Conservation (phyloP, 176 grass and related monocot species). For the Dendrocalamus sinicus region DNA sequence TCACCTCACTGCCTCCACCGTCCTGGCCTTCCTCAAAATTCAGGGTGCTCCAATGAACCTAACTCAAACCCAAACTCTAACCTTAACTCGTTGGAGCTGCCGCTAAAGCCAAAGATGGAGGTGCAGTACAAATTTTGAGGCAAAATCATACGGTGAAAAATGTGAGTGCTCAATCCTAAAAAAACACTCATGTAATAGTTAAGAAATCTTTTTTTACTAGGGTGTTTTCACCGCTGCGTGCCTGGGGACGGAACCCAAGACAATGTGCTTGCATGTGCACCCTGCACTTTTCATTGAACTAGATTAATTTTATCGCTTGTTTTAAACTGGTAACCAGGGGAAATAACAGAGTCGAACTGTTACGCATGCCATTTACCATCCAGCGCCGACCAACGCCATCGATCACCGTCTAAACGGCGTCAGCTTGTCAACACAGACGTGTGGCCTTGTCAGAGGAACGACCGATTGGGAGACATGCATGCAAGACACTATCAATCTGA, state of each 20-base stretch:
- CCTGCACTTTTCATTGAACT: neutral
- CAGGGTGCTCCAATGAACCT: no score
- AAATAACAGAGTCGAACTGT: neutral
- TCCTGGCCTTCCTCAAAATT: no score
- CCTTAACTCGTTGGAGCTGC: no score
- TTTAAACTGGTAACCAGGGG: no score
- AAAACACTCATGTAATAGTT: no score
- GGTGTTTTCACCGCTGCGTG: neutral
- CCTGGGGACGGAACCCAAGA: neutral
- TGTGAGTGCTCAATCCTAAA: no score
- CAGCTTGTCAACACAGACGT: neutral
- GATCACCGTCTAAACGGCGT: neutral
- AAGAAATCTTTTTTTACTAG: neutral
- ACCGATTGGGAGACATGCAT: neutral
- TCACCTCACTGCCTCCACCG: no score
- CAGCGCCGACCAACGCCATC: neutral
- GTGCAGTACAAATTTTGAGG: no score
- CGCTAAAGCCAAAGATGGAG: no score
- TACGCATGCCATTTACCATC: neutral
- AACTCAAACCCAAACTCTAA: no score
- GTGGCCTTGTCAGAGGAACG: neutral
- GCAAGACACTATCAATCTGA: neutral
- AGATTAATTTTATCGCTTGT: neutral
- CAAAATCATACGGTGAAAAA: no score
- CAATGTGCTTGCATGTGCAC: neutral